Evolutionary conservation across 306 rosid species (phyloP).

Genomic region (Pyrus bretschneideri): DNA sequence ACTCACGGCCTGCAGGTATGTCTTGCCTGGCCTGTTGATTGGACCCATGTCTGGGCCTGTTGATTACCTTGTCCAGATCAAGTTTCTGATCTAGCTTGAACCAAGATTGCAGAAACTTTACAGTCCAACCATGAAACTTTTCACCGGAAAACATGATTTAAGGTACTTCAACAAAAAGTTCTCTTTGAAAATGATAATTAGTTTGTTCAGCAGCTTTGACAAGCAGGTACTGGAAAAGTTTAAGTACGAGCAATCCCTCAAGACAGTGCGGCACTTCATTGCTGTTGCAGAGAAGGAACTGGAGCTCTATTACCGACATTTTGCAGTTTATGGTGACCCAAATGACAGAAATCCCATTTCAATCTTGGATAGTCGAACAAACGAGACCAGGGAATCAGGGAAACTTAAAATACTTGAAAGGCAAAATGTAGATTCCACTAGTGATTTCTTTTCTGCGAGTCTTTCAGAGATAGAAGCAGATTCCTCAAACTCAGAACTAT

Average conservation of each 20-base stretch:
- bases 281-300: conserved; percentile 78
- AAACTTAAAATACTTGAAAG: conserved; percentile 13
- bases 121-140: background rate
- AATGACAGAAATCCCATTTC: conserved; percentile 57
- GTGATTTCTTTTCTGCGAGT: conserved; percentile 23
- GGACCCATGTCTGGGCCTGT: background rate
- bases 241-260: conserved; percentile 85
- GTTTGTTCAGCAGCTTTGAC: background rate
- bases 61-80: background rate
- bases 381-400: conserved; percentile 19
- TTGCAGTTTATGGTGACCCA: conserved; percentile 77
- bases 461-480: conserved; percentile 39
- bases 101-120: background rate
- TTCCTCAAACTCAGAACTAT: conserved; percentile 15
- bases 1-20: background rate
- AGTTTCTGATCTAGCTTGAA: background rate
- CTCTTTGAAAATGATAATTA: background rate
- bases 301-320: conserved; percentile 74
- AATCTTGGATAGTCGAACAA: conserved; percentile 40
- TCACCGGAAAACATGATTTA: background rate
- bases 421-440: conserved; percentile 17
- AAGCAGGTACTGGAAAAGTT: conserved; percentile 53
- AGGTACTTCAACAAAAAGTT: background rate
- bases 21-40: background rate
- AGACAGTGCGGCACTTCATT: conserved; percentile 73